phyloP scores from a whole-genome alignment of 2,329 filamentous ascomycete genomes.

The Stachybotrys echinatus region DNA sequence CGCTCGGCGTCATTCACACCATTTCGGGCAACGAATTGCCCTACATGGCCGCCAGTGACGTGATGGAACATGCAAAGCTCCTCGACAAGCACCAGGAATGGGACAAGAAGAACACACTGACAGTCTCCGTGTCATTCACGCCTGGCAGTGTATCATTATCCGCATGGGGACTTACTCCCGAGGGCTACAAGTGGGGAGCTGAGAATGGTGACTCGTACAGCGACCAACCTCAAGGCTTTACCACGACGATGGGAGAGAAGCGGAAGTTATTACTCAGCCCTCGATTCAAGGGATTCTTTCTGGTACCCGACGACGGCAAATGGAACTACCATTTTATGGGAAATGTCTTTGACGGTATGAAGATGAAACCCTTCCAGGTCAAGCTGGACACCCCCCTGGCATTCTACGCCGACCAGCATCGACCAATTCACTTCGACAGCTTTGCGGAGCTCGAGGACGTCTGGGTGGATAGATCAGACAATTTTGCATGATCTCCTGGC shows the following conservation, averaged over 20 bases:
- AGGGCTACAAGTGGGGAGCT: slow-evolving; percentile 93
- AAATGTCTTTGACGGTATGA: slow-evolving; percentile 75
- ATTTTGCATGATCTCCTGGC: slow-evolving; percentile 68
- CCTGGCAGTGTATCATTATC: slow-evolving; percentile 92
- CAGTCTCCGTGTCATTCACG: slow-evolving; percentile 93
- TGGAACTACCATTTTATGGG: slow-evolving; percentile 99
- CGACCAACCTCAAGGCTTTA: slow-evolving; percentile 92
- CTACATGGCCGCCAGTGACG: slow-evolving; percentile 94
- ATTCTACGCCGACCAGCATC: slow-evolving; percentile 90
- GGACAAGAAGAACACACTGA: slow-evolving; percentile 82
- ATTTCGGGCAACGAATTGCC: slow-evolving; percentile 89
- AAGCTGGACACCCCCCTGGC: slow-evolving; percentile 86
- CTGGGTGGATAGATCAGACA: slow-evolving; percentile 88
- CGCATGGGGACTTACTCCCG: slow-evolving; percentile 86
- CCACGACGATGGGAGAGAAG: slow-evolving; percentile 88
- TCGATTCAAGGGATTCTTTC: slow-evolving; percentile 91
- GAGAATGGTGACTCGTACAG: slow-evolving; percentile 91
- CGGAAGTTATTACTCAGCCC: slow-evolving; percentile 90
- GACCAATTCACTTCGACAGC: slow-evolving; percentile 92
- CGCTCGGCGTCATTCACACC: slow-evolving; percentile 92
- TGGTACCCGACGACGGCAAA: slow-evolving; percentile 81
- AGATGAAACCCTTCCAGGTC: slow-evolving; percentile 87
- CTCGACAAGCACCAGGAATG: slow-evolving; percentile 67
- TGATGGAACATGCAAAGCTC: slow-evolving; percentile 87
- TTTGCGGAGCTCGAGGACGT: slow-evolving; percentile 97